Percentiles rank a stretch among this genome's conserved stretches.
These are phyloP conservation scores for Chytridium lagenaria DNA, from an alignment of 371 early-diverging fungal species.

Conservation along the genomic window DNA sequence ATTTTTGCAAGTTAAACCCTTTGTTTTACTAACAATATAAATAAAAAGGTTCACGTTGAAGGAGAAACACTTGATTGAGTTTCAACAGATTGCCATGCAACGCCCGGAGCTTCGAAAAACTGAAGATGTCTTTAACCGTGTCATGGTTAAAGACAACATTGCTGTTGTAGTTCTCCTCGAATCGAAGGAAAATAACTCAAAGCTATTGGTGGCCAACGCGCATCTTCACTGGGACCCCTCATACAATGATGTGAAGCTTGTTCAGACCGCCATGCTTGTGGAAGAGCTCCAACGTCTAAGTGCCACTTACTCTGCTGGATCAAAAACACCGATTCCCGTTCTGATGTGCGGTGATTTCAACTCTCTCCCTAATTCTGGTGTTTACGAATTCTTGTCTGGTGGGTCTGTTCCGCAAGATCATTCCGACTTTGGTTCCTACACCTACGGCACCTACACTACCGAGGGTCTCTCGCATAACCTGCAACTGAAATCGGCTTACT, in stretches of 20 bases:
- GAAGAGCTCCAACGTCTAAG: constrained; percentile 81
- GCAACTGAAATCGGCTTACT: constrained; percentile 83
- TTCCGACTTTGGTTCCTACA: constrained; percentile 78
- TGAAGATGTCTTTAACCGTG: constrained; percentile 92
- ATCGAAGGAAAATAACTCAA: constrained; percentile 71
- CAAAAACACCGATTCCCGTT: constrained; percentile 46
- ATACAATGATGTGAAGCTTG: constrained; percentile 96
- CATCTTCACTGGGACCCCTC: constrained; percentile 95
- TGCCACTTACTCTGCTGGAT: constrained; percentile 37
- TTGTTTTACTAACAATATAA: not conserved
- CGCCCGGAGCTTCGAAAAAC: constrained; percentile 87
- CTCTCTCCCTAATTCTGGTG: constrained; percentile 88
- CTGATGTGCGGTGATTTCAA: constrained; percentile 98
- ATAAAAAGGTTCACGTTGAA: constrained; percentile 72
- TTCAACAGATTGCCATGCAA: constrained; percentile 90
- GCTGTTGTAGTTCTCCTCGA: constrained; percentile 88
- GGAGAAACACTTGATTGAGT: constrained; percentile 79
- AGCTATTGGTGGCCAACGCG: constrained; percentile 88
- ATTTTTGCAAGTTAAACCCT: not conserved
- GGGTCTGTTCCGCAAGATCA: constrained; percentile 77
- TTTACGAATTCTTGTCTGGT: constrained; percentile 86
- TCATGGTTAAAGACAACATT: constrained; percentile 97
- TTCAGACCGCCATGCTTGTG: constrained; percentile 95
- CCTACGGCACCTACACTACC: constrained; percentile 86
- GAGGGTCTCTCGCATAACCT: constrained; percentile 84